A percentile compares a stretch with the other conserved stretches of the same genome.
phyloP scores from a whole-genome alignment of 805 yeast species.

The Yarrowia deformans region DNA sequence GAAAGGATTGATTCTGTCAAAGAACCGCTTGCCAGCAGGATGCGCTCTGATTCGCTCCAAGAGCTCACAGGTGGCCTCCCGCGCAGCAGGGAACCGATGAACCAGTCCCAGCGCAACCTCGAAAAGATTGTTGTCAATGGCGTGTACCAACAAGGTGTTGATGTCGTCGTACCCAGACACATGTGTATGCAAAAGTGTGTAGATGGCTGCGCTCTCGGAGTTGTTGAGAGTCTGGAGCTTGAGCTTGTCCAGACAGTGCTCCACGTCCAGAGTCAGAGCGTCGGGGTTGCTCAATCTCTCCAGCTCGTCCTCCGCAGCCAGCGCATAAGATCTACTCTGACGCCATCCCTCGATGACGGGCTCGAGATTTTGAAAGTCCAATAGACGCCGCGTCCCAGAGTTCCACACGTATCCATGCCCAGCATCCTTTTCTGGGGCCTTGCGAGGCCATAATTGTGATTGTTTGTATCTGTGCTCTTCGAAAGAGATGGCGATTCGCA shows the following conservation, averaged over 20 bases:
- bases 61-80: constrained; percentile 45
- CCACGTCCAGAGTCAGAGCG: constrained; percentile 45
- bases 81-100: constrained; percentile 46
- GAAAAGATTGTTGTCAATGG: constrained; percentile 45
- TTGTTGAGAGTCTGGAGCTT: constrained; percentile 44
- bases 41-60: constrained; percentile 46
- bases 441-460: constrained; percentile 43
- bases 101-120: constrained; percentile 48
- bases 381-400: constrained; percentile 44
- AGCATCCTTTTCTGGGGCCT: constrained; percentile 41
- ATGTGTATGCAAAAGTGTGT: constrained; percentile 44
- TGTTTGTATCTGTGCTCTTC: constrained; percentile 46
- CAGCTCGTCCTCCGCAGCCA: constrained; percentile 18
- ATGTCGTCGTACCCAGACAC: constrained; percentile 47
- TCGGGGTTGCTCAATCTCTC: constrained; percentile 2
- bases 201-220: constrained; percentile 46
- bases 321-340: constrained; percentile 41
- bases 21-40: constrained; percentile 47
- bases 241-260: constrained; percentile 47
- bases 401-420: constrained; percentile 49
- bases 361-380: constrained; percentile 44
- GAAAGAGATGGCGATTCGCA: constrained; percentile 47
- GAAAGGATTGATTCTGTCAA: constrained; percentile 44
- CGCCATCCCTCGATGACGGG: constrained; percentile 49
- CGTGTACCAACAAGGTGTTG: constrained; percentile 46